Conservation (phyloP, 345 rosid species). For the Litchi chinensis region DNA sequence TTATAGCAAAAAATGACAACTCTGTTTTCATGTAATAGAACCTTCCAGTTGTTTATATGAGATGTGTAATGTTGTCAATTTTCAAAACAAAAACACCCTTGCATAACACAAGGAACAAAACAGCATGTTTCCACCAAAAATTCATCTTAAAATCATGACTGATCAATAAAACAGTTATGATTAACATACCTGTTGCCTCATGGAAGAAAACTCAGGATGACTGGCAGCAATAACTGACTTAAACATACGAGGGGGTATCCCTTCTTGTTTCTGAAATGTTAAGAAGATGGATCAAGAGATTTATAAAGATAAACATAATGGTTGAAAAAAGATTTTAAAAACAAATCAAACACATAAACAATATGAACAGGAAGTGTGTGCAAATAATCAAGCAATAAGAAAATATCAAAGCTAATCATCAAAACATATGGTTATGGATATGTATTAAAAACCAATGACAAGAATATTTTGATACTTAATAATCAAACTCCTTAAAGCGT, state of each 20-base stretch:
- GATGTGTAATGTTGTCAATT: neutral
- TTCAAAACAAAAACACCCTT: neutral
- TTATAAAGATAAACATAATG: neutral
- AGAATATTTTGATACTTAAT: neutral
- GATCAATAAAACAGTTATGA: neutral
- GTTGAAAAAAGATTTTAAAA: neutral
- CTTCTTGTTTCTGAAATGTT: slow-evolving; percentile 77
- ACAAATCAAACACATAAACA: neutral
- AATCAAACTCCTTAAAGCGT: neutral
- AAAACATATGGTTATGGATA: neutral
- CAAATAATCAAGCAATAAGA: neutral
- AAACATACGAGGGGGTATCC: slow-evolving; percentile 97
- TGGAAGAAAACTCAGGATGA: slow-evolving; percentile 89
- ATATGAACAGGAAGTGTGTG: slow-evolving; percentile 1
- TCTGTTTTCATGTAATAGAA: neutral
- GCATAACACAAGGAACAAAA: neutral
- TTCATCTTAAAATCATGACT: neutral
- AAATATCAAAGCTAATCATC: neutral
- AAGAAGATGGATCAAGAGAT: neutral
- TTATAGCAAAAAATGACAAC: neutral
- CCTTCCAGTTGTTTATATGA: neutral
- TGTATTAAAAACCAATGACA: neutral
- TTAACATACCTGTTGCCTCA: slow-evolving; percentile 89
- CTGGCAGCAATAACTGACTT: slow-evolving; percentile 93
- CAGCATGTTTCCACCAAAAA: neutral